A percentile compares a stretch with the other conserved stretches of the same genome.
Conservation (phyloP, 352 stramenopile species). For the Globisporangium spiculum region DNA sequence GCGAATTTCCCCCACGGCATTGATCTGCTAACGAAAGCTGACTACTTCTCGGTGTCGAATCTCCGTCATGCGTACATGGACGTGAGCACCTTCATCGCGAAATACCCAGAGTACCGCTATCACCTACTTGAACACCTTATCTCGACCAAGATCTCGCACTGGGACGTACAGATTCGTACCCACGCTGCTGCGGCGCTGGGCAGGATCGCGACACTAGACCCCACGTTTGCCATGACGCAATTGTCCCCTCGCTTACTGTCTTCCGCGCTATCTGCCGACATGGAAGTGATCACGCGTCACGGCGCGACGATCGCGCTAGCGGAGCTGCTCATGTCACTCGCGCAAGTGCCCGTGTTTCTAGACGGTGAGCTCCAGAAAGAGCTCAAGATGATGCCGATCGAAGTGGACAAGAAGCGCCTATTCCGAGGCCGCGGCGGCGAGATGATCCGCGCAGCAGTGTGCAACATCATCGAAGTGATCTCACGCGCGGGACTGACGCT, state of each 20-base stretch:
- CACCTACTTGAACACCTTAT: conserved; percentile 81
- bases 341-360: conserved; percentile 51
- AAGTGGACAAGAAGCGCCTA: conserved; percentile 93
- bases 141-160: conserved; percentile 92
- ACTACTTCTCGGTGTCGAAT: conserved; percentile 97
- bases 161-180: conserved; percentile 92
- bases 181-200: conserved; percentile 87
- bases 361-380: conserved; percentile 67
- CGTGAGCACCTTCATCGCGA: conserved; percentile 90
- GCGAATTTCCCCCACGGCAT: conserved; percentile 97
- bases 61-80: conserved; percentile 90
- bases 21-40: conserved; percentile 93
- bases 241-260: conserved; percentile 87
- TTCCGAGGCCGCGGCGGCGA: conserved; percentile 96
- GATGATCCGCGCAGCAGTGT: conserved; percentile 93
- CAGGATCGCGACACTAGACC: conserved; percentile 83
- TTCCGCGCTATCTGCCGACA: conserved; percentile 71
- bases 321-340: conserved; percentile 70
- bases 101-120: conserved; percentile 88
- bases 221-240: conserved; percentile 51
- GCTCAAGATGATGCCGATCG: conserved; percentile 71
- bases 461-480: conserved; percentile 93
- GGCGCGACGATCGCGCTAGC: conserved; percentile 90
- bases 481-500: conserved; percentile 44
- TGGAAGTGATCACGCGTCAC: conserved; percentile 92